These are phyloP conservation scores for Haematococcus lacustris DNA, from an alignment of 139 green algal genomes.

Conservation along the genomic window DNA sequence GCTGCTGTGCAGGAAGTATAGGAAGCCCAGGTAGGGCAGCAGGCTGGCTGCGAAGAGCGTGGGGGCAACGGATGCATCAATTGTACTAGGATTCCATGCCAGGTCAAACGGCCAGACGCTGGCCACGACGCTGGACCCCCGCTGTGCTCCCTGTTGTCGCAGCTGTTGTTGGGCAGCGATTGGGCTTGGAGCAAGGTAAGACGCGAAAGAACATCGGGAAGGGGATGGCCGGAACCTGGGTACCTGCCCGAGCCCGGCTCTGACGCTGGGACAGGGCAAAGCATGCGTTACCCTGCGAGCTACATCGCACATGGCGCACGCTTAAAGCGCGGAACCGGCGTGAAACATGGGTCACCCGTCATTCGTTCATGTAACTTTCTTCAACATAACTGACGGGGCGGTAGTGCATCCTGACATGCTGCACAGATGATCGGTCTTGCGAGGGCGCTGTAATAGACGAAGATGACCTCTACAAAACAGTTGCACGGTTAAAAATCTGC, in stretches of 20 bases:
- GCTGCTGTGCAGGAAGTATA: slow-evolving; percentile 73
- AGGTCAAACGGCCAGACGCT: background rate
- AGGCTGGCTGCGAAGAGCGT: slow-evolving; percentile 83
- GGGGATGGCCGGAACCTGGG: background rate
- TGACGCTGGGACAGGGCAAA: background rate
- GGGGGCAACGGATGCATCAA: slow-evolving; percentile 32
- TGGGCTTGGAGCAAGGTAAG: background rate
- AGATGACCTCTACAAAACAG: too few relatives aligned
- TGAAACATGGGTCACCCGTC: too few relatives aligned
- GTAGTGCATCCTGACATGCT: too few relatives aligned
- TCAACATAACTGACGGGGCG: too few relatives aligned
- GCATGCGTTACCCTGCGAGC: too few relatives aligned
- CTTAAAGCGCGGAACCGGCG: too few relatives aligned
- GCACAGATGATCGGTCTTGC: too few relatives aligned
- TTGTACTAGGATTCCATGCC: background rate
- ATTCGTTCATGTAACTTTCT: too few relatives aligned
- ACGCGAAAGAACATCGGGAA: background rate
- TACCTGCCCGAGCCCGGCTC: background rate
- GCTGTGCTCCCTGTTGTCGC: background rate
- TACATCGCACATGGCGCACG: too few relatives aligned
- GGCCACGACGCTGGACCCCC: background rate
- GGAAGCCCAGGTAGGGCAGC: slow-evolving; percentile 90
- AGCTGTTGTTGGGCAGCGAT: background rate
- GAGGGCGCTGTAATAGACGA: too few relatives aligned
- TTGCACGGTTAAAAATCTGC: too few relatives aligned